Conservation (phyloP, 345 rosid species). For the Pistacia vera region DNA sequence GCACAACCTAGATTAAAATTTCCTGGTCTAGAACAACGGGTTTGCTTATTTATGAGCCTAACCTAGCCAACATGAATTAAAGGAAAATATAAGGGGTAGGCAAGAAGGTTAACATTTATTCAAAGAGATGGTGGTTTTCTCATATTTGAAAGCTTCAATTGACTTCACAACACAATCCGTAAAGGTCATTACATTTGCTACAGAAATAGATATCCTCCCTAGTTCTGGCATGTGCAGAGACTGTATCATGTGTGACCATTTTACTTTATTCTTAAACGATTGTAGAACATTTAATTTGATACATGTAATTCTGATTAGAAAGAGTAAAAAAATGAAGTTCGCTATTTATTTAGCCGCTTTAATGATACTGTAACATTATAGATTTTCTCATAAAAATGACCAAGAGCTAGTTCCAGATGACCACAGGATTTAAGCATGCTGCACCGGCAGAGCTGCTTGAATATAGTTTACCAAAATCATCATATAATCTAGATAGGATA, state of each 20-base stretch:
- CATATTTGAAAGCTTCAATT: background rate
- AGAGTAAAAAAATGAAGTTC: background rate
- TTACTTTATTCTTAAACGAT: background rate
- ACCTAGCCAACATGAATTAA: background rate
- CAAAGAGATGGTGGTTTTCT: background rate
- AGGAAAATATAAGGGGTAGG: background rate
- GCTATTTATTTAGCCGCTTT: too few relatives aligned
- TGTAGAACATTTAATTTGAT: background rate
- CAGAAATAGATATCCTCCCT: background rate
- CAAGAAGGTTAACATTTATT: background rate
- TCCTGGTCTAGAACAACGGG: constrained; percentile 1
- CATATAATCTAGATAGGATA: background rate
- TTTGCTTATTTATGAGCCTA: background rate
- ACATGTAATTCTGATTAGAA: background rate
- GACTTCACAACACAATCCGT: background rate
- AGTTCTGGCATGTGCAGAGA: background rate
- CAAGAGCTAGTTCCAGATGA: background rate
- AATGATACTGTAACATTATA: too few relatives aligned
- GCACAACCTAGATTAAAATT: background rate
- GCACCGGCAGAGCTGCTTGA: background rate
- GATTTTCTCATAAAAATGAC: background rate
- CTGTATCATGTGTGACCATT: background rate
- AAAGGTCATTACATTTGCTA: too few relatives aligned
- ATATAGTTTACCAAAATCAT: background rate
- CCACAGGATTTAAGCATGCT: background rate